phyloP scores from a whole-genome alignment of 306 rosid genomes.

The Glycine latifolia region DNA sequence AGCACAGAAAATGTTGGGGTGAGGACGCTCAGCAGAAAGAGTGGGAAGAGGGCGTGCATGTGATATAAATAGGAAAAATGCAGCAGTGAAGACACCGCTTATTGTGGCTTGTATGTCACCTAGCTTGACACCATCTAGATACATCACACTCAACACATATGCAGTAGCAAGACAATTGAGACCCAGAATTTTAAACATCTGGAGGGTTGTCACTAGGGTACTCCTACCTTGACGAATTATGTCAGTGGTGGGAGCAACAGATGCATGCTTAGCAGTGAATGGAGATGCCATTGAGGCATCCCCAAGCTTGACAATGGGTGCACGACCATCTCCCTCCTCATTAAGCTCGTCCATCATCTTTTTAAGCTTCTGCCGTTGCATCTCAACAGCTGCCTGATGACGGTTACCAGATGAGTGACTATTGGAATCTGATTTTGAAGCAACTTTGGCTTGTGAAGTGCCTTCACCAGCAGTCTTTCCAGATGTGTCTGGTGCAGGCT shows the following conservation, averaged over 20 bases:
- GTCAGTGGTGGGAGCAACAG: constrained; percentile 91
- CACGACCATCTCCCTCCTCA: constrained; percentile 93
- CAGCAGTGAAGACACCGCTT: constrained; percentile 97
- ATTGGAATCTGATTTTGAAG: constrained; percentile 56
- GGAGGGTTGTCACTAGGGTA: constrained; percentile 96
- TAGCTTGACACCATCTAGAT: constrained; percentile 96
- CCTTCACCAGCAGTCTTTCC: constrained; percentile 77
- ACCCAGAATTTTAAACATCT: constrained; percentile 98
- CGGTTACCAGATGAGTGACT: constrained; percentile 65
- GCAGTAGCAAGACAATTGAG: constrained; percentile 99
- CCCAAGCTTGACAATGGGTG: constrained; percentile 93
- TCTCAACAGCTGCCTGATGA: constrained; percentile 70
- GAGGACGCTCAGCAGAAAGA: constrained; percentile 92
- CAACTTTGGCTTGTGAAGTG: constrained; percentile 67
- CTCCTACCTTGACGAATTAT: constrained; percentile 99
- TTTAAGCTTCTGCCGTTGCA: constrained; percentile 86
- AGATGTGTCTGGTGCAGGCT: constrained; percentile 61
- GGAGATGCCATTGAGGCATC: constrained; percentile 99
- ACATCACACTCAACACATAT: constrained; percentile 97
- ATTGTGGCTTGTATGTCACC: constrained; percentile 98
- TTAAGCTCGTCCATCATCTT: constrained; percentile 91
- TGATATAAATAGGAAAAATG: constrained; percentile 97
- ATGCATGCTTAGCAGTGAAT: constrained; percentile 98
- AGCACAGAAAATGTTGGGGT: constrained; percentile 83
- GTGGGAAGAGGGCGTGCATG: constrained; percentile 95